Percentiles rank a stretch among this genome's conserved stretches.
These are phyloP conservation scores for Cyamopsis tetragonoloba DNA, from an alignment of 306 rosid genomes.

Conservation along the genomic window DNA sequence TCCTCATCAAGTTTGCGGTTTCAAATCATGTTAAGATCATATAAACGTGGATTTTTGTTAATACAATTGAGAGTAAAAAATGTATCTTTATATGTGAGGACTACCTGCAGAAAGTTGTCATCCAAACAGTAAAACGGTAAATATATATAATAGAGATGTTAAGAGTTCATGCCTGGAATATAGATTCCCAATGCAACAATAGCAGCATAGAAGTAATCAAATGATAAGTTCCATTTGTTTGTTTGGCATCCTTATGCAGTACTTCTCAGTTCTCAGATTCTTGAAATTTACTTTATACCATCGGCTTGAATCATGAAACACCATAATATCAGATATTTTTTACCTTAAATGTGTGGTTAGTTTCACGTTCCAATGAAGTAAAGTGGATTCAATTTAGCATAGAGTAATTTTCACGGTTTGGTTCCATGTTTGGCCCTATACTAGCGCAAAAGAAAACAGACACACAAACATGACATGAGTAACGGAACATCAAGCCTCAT, in stretches of 20 bases:
- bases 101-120: constrained; percentile 48
- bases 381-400: too few species aligned
- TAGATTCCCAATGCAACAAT: constrained; percentile 48
- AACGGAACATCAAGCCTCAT: too few species aligned
- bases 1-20: too few species aligned
- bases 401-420: too few species aligned
- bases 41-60: too few species aligned
- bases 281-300: constrained; percentile 35
- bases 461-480: too few species aligned
- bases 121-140: not conserved
- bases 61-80: too few species aligned
- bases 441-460: too few species aligned
- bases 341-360: too few species aligned
- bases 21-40: too few species aligned
- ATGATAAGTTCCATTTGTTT: constrained; percentile 73
- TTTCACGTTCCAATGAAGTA: too few species aligned
- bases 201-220: constrained; percentile 58
- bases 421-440: too few species aligned
- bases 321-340: constrained; percentile 1
- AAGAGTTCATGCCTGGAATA: constrained; percentile 60
- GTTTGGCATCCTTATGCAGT: constrained; percentile 79
- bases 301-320: constrained; percentile 10
- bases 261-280: constrained; percentile 67
- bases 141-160: constrained; percentile 9
- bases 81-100: constrained; percentile 64